Conservation (phyloP, 1,139 yeast species). For the Candida frijolesensis region DNA sequence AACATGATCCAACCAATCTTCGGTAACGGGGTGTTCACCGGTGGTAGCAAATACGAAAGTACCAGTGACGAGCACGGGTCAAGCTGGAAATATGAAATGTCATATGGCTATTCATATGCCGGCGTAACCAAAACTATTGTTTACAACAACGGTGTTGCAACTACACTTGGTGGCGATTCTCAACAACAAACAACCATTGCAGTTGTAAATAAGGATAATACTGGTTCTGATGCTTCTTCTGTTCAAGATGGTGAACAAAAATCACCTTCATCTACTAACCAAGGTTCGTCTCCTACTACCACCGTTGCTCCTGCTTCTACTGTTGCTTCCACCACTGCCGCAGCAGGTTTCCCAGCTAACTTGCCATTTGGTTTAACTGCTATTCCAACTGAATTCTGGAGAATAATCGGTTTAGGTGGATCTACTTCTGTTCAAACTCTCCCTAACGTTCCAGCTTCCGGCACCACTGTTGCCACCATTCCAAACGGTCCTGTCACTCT, state of each 20-base stretch:
- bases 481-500: background rate
- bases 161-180: background rate
- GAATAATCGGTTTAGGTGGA: background rate
- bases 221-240: background rate
- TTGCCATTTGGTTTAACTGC: background rate
- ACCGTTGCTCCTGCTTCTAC: background rate
- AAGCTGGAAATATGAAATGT: conserved; percentile 1
- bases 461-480: background rate
- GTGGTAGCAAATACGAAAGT: background rate
- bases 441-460: background rate
- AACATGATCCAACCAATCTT: conserved; percentile 7
- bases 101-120: background rate
- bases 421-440: background rate
- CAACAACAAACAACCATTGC: background rate
- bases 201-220: background rate
- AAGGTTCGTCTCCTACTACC: background rate
- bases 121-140: background rate
- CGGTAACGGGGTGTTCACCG: conserved; percentile 5
- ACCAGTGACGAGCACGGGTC: background rate
- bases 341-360: background rate
- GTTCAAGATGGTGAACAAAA: background rate
- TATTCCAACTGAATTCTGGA: conserved; percentile 5
- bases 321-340: background rate
- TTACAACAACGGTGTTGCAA: background rate
- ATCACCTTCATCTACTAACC: background rate